A percentile compares a stretch with the other conserved stretches of the same genome.
Evolutionary conservation across 257 asterid genomes (phyloP).

Genomic region (Eustoma russellianum): DNA sequence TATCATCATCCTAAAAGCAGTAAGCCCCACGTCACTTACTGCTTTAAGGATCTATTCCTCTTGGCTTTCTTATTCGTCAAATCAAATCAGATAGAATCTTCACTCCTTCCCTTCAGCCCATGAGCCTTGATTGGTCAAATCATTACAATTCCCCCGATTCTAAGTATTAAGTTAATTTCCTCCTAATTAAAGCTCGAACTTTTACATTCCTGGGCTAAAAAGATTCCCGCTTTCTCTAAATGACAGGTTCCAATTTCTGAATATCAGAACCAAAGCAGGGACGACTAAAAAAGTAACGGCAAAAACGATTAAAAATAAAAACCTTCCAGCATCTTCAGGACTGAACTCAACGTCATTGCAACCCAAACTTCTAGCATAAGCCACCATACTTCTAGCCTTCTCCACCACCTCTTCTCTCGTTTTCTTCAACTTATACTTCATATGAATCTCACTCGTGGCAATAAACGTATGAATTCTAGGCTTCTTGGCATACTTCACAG

Average conservation of each 20-base stretch:
- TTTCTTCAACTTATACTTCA: conserved; percentile 82
- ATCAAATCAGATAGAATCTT: too few species aligned
- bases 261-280: background rate
- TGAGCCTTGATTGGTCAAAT: too few species aligned
- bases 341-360: conserved; percentile 92
- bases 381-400: conserved; percentile 86
- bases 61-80: too few species aligned
- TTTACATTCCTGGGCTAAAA: too few species aligned
- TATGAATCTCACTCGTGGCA: conserved; percentile 93
- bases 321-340: conserved; percentile 99
- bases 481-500: conserved; percentile 69
- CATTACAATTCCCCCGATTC: too few species aligned
- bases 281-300: background rate
- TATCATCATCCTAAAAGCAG: too few species aligned
- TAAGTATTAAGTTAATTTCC: too few species aligned
- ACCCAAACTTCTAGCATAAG: conserved; percentile 80
- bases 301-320: background rate
- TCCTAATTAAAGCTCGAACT: too few species aligned
- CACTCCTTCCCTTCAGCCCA: too few species aligned
- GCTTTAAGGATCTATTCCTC: too few species aligned
- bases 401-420: conserved; percentile 64
- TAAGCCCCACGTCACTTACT: too few species aligned
- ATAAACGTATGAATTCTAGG: conserved; percentile 95
- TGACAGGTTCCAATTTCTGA: background rate
- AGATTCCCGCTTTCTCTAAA: too few species aligned